Base-by-base conservation (phyloP, 306 rosid species). In the Styphnolobium japonicum region DNA sequence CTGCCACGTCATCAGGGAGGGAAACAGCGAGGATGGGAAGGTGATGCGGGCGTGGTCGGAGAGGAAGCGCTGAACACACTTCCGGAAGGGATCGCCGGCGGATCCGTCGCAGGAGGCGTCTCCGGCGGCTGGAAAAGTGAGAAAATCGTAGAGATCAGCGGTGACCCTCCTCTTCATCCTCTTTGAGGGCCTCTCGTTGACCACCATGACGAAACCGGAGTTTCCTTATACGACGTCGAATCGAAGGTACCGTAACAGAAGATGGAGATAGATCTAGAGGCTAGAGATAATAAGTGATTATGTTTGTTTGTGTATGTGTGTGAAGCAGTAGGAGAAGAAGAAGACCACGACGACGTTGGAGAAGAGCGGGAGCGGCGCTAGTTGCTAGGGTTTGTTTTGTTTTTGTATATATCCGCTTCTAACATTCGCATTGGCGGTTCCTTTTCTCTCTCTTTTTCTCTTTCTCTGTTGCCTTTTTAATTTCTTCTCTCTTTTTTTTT, bases 1-100 rank as follows among this genome's bases (percentile, higher is more conserved):
- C 80, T 91, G 96, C 93, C 91, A 91, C 53, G 91, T 91, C 71
- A 85, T 40, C 21, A 91, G 80, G 39, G 85, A 89, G 2, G 91
- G 91, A 77, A 89, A 87, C 37, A 87, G 78, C 19, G 96, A 85
- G 0, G 93, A 75, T 0, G 89, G 93, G 15, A 86, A 85, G 0
- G 91, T 88, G 37, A 83, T 55, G 23, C 82, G 83, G 57, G 93
- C 93, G 51, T 91, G 87, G 34, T 74, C 84, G 1, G 86, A 36
- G 16, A 91, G 83, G 45, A 91, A 91, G 3, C 58, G 53, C 42
- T 67, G 83, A 29, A 91, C 84, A 56, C 73, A 64, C 25, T 53
- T 75, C 67, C 93, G 75, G 77, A 87, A 91, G 1, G 90, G 87
- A 2, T 80, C 87, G 8, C 67, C 60, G 69, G 43, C 55, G 22